phyloP scores from a whole-genome alignment of 768 basidiomycete species.

The Crassisporium funariophilum region DNA sequence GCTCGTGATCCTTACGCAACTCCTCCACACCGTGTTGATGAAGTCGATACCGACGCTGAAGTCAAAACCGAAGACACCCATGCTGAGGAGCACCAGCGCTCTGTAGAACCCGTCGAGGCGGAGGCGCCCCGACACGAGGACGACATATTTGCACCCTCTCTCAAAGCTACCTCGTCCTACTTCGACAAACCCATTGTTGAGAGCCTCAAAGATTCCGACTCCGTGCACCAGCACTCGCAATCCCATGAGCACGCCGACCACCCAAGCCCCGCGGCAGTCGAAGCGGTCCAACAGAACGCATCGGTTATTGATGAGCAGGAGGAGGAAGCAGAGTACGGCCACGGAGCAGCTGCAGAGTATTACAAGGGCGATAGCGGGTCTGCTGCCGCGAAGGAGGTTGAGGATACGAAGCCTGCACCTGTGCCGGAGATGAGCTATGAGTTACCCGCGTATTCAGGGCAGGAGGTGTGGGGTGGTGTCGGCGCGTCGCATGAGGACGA shows the following conservation, averaged over 20 bases:
- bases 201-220: conserved; percentile 23
- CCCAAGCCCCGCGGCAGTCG: conserved; percentile 9
- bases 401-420: neutral
- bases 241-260: conserved; percentile 4
- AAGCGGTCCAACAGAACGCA: conserved; percentile 20
- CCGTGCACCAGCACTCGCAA: too few relatives aligned
- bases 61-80: neutral
- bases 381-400: neutral
- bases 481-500: too few relatives aligned
- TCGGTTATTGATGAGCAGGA: neutral
- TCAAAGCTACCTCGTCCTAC: conserved; percentile 26
- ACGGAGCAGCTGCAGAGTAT: neutral
- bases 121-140: neutral
- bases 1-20: conserved; percentile 32
- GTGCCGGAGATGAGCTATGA: neutral
- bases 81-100: neutral
- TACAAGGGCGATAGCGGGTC: neutral
- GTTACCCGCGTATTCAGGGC: neutral
- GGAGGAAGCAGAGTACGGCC: neutral
- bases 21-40: conserved; percentile 19
- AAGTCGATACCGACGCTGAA: conserved; percentile 8
- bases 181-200: conserved; percentile 30
- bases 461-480: neutral
- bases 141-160: neutral
- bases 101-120: conserved; percentile 3